Evolutionary conservation across 345 rosid species (phyloP).

Genomic region (Arabis alpina): DNA sequence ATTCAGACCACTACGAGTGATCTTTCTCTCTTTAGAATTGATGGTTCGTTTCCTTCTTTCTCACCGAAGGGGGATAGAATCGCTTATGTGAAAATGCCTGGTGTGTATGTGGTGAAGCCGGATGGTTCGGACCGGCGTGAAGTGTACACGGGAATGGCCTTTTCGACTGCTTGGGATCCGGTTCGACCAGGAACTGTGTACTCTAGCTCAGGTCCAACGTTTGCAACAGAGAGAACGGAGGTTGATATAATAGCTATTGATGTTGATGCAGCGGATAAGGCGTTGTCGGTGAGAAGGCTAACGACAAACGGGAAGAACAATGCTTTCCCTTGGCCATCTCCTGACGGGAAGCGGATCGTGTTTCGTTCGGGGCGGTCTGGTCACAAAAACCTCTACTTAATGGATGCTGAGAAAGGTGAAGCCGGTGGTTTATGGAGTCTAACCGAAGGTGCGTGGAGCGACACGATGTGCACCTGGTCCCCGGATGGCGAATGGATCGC

Average conservation of each 20-base stretch:
- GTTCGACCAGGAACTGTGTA: constrained; percentile 65
- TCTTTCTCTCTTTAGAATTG: constrained; percentile 76
- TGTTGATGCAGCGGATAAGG: constrained; percentile 48
- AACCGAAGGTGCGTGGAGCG: constrained; percentile 83
- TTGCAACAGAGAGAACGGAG: constrained; percentile 63
- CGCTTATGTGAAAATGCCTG: constrained; percentile 76
- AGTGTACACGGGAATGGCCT: constrained; percentile 59
- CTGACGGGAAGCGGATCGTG: constrained; percentile 77
- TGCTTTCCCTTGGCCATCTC: constrained; percentile 84
- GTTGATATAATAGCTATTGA: constrained; percentile 74
- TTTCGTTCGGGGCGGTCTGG: constrained; percentile 86
- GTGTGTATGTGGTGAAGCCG: constrained; percentile 72
- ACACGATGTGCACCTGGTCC: constrained; percentile 89
- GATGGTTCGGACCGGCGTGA: constrained; percentile 71
- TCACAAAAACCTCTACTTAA: constrained; percentile 76
- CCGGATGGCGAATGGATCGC: constrained; percentile 79
- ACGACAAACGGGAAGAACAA: constrained; percentile 78
- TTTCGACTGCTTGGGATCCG: constrained; percentile 82
- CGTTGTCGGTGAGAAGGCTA: constrained; percentile 48
- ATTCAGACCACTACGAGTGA: constrained; percentile 54
- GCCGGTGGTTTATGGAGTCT: constrained; percentile 53
- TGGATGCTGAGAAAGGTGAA: constrained; percentile 79
- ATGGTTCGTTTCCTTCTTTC: constrained; percentile 89
- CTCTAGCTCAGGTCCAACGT: constrained; percentile 73
- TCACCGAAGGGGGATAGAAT: constrained; percentile 74